phyloP scores from a whole-genome alignment of 306 rosid genomes.

The Glycine latifolia region DNA sequence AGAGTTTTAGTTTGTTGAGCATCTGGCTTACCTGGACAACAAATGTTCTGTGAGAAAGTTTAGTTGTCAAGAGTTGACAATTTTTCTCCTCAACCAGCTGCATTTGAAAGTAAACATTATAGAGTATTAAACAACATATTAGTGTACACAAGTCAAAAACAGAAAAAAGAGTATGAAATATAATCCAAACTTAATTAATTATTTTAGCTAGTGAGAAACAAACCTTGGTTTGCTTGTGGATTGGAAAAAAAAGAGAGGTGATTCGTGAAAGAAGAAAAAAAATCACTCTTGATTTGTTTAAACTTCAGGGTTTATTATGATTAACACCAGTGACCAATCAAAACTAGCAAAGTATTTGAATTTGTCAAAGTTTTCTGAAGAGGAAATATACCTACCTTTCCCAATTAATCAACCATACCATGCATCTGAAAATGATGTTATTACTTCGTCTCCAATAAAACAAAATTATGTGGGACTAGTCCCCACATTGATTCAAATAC shows the following conservation, averaged over 20 bases:
- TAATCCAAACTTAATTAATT: background rate
- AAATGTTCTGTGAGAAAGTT: constrained; percentile 2
- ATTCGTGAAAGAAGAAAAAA: background rate
- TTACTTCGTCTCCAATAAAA: background rate
- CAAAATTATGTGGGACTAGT: background rate
- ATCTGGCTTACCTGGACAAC: constrained; percentile 31
- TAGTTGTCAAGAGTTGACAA: constrained; percentile 23
- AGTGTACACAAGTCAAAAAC: constrained; percentile 6
- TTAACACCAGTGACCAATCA: constrained; percentile 31
- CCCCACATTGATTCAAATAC: constrained; percentile 20
- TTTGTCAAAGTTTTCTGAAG: constrained; percentile 38
- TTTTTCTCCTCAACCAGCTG: background rate
- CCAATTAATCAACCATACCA: constrained; percentile 36
- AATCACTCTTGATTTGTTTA: background rate
- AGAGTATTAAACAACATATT: background rate
- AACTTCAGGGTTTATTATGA: background rate
- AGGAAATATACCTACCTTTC: constrained; percentile 43
- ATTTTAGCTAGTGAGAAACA: constrained; percentile 24
- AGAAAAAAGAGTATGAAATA: background rate
- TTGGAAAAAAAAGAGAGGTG: background rate
- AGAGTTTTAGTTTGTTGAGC: background rate
- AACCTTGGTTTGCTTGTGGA: constrained; percentile 28
- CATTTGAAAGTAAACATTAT: constrained; percentile 14
- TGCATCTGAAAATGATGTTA: constrained; percentile 29
- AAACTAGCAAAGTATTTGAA: constrained; percentile 13